Base-by-base conservation (phyloP, 495 filamentous ascomycete genomes). In the Daldinia decipiens region DNA sequence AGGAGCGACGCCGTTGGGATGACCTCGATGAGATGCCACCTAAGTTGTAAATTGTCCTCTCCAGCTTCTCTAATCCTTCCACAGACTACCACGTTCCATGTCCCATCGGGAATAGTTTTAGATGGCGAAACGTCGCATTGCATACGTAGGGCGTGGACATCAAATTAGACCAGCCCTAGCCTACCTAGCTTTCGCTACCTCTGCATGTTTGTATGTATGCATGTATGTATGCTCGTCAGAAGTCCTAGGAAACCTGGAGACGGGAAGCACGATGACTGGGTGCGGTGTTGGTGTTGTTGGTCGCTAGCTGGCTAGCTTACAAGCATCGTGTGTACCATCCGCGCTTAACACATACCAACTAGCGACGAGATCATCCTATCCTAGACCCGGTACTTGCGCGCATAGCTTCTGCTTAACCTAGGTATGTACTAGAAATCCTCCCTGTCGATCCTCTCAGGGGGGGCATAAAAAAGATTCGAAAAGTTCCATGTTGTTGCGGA, bases 61-160 rank as follows among this genome's bases (percentile, higher is more conserved):
- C 36, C 57, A 55, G 39, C 55, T 50, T 65, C 68, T 27, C 24
- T 27, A 13, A 59, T 61, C 61, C 61, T 70, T 55, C 62, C 26
- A 15, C 8, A 47, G 24, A 13, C 43, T 24, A 47, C 43, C 17
- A 24, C 43, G 4, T 45, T 5, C 43, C 53, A 34, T n/a, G 43
- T 51, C 31, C 26, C 43, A 34, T 40, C 19, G n/a, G 29, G 24
- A 27, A 13, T 36, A 36, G 12, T 36, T 60, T 52, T 59, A 71
- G 62, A 71, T 67, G 51, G 62, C 40, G 51, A 59, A 43, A 53
- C 62, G 68, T 71, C 56, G 57, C 62, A 71, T 66, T 38, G 67
- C 57, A 59, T 59, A 17, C 17, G 53, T 59, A 17, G 43, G 4
- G 43, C 43, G 8, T 47, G 19, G 9, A 3, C 24, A 55, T 55